A percentile compares a stretch with the other conserved stretches of the same genome.
These are phyloP conservation scores for Pelargonium citronellum DNA, from an alignment of 441 rosid genomes.

Conservation along the genomic window DNA sequence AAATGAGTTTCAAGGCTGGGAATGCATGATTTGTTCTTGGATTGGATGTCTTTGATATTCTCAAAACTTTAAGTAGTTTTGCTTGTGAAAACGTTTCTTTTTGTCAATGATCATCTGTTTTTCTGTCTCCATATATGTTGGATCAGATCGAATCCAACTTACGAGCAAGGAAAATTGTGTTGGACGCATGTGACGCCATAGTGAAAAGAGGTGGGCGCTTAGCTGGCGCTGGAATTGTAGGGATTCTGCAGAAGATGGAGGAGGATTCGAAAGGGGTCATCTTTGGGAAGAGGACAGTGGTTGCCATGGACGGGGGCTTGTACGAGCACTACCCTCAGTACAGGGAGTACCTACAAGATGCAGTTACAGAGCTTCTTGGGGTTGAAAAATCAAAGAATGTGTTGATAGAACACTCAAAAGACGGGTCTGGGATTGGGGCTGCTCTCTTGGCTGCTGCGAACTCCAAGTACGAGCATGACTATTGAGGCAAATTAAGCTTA, in stretches of 20 bases:
- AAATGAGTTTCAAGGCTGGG: no score
- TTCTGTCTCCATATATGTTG: not conserved
- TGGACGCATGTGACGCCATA: constrained; percentile 62
- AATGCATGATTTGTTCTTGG: no score
- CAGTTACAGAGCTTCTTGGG: constrained; percentile 65
- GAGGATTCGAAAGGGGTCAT: constrained; percentile 48
- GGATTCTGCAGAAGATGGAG: constrained; percentile 73
- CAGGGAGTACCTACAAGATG: constrained; percentile 51
- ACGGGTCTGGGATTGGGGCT: constrained; percentile 85
- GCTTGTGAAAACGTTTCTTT: not conserved
- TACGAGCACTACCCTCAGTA: constrained; percentile 70
- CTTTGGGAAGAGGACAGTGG: constrained; percentile 60
- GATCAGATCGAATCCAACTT: constrained; percentile 50
- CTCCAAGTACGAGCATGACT: constrained; percentile 50
- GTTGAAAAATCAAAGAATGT: constrained; percentile 41
- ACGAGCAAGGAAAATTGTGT: constrained; percentile 40
- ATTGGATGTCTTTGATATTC: no score
- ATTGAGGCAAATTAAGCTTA: constrained; percentile 8
- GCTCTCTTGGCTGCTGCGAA: constrained; percentile 80
- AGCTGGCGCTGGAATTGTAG: constrained; percentile 86
- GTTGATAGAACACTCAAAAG: constrained; percentile 63
- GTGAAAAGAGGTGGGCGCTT: constrained; percentile 70
- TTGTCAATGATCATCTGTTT: not conserved
- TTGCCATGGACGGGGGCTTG: constrained; percentile 80
- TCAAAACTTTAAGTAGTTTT: no score